Evolutionary conservation across 768 basidiomycete genomes (phyloP), one percentile per base, ranked within the genome.

Genomic region (Pholiota microspora): DNA sequence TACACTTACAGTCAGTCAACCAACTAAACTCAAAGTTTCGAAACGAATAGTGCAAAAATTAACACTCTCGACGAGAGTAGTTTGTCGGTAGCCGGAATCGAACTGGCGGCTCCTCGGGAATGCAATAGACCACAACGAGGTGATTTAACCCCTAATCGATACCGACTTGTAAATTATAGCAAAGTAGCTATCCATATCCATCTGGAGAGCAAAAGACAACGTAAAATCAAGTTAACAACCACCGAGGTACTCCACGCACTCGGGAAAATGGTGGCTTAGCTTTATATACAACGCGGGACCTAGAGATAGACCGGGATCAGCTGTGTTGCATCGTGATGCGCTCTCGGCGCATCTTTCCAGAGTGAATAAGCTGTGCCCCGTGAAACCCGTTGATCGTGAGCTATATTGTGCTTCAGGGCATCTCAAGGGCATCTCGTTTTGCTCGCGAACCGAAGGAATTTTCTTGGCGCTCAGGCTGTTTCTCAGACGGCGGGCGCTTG

Each of bases 101-200:
- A 68, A 68, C 65, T 64, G 60, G 58, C 60, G 67, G 67, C 67
- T 68, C 65, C 55, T 68, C 67, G 63, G 67, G 46, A 54, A 36
- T 18, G 40, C 12, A 6, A 10, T 28, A 15, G 3, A 51, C 67
- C 67, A 68, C 67, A 68, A 68, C 65, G 67, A 68, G 55, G 65
- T 68, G 67, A 68, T 68, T 68, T 68, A 68, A 68, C 67, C 67
- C 65, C 67, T 67, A 69, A 68, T 68, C 67, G 67, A 68, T 68
- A 68, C 64, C 53, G 59, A 62, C 40, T 42, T 23, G 16, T 42
- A 42, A 4, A 1, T 7, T 21, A 24, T 0, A 2, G 6, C 23
- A 2, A 2, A 10, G 0, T 42, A 23, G 21, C 7, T 16, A 18
- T 8, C 21, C 10, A 42, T 42, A 42, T 18, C 40, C 7, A 0